Evolutionary conservation across 225 moss, liverwort and hornwort genomes (phyloP).

Genomic region (Lunularia cruciata): DNA sequence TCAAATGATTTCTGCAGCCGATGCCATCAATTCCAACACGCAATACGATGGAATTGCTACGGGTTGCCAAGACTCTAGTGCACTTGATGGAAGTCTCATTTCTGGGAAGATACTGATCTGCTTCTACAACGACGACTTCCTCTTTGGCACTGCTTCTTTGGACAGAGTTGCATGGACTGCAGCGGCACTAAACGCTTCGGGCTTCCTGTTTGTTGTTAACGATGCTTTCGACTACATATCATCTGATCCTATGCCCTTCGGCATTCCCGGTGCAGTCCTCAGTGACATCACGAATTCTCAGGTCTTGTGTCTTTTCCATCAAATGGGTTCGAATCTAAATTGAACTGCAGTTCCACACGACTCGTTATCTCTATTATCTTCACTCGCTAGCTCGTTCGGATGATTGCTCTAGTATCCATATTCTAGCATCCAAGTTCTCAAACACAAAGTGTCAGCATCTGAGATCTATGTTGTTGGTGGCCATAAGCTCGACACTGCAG

Average conservation of each 20-base stretch:
- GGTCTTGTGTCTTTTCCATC: no score
- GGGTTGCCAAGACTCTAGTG: conserved; percentile 25
- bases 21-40: background rate
- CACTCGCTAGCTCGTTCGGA: no score
- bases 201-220: conserved; percentile 19
- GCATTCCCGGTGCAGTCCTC: conserved; percentile 24
- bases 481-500: no score
- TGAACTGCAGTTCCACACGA: no score
- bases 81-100: background rate
- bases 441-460: no score
- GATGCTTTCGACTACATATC: background rate
- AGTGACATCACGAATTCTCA: conserved; percentile 11
- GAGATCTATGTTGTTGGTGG: no score
- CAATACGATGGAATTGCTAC: background rate
- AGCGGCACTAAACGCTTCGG: conserved; percentile 14
- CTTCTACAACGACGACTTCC: conserved; percentile 27
- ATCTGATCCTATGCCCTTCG: conserved; percentile 13
- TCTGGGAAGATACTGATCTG: conserved; percentile 26
- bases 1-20: conserved; percentile 23
- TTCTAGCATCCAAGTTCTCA: no score
- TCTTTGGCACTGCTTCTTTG: conserved; percentile 10
- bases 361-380: no score
- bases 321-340: no score
- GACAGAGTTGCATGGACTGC: conserved; percentile 14
- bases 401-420: no score